Conservation (phyloP, 305 asterid genomes). For the Solanum hybrid region DNA sequence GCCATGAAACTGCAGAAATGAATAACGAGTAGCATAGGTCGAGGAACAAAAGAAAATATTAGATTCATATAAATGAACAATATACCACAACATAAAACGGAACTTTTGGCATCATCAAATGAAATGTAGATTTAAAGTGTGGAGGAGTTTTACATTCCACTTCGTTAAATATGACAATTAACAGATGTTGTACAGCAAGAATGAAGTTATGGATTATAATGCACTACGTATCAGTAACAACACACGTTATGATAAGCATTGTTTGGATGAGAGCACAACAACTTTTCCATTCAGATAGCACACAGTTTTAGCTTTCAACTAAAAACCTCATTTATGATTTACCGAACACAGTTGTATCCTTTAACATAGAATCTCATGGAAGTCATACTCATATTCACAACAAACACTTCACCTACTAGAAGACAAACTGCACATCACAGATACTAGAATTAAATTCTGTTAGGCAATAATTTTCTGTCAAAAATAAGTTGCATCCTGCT, state of each 20-base stretch:
- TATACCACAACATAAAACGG: neutral
- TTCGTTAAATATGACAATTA: neutral
- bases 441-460: neutral
- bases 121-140: neutral
- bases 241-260: neutral
- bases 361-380: neutral
- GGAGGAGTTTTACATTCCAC: neutral
- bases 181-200: neutral
- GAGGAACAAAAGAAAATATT: neutral
- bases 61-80: neutral
- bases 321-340: neutral
- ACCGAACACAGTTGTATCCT: neutral
- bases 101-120: neutral
- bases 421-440: neutral
- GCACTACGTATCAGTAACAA: neutral
- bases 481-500: neutral
- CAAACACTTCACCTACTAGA: neutral
- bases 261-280: neutral
- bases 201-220: neutral
- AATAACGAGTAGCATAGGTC: neutral
- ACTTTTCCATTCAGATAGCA: neutral
- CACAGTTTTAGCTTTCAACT: neutral
- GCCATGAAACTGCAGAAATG: neutral
- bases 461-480: neutral
- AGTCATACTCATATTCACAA: neutral